These are phyloP conservation scores for Xylariaceae sp. DNA, from an alignment of 2,329 filamentous ascomycete species.

Conservation along the genomic window DNA sequence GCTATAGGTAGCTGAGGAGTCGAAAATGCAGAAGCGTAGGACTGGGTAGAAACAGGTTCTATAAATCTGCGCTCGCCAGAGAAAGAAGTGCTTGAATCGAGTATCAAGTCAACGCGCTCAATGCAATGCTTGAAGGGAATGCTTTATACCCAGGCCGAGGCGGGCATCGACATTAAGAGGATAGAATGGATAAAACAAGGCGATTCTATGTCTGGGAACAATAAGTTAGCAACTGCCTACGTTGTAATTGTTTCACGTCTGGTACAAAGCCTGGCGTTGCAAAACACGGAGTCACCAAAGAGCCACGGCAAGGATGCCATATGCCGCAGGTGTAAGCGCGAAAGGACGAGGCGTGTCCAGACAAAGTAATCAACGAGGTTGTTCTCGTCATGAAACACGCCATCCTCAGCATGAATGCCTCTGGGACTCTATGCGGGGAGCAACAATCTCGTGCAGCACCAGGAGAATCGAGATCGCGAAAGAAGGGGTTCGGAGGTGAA, in stretches of 20 bases:
- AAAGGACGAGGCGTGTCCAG: not conserved
- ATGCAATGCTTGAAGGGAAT: conserved; percentile 9
- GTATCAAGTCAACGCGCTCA: not conserved
- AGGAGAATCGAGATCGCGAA: not conserved
- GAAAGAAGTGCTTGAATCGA: not conserved
- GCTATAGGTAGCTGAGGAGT: no score
- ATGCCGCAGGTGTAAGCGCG: not conserved
- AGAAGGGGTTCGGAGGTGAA: not conserved
- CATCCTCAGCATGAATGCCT: not conserved
- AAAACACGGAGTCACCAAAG: not conserved
- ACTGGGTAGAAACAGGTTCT: not conserved
- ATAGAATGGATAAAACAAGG: conserved; percentile 7
- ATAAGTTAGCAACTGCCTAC: conserved; percentile 2
- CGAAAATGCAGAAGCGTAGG: no score
- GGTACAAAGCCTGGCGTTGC: not conserved
- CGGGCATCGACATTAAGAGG: not conserved
- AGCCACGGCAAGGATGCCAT: not conserved
- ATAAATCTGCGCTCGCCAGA: not conserved
- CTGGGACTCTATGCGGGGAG: not conserved
- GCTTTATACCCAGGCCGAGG: conserved; percentile 8
- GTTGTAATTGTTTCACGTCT: not conserved
- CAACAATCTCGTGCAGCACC: not conserved
- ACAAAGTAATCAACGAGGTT: not conserved
- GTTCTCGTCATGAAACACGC: not conserved
- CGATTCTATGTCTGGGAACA: not conserved